Evolutionary conservation across 1,284 basidiomycete genomes (phyloP).

Genomic region (Tremellales sp.): DNA sequence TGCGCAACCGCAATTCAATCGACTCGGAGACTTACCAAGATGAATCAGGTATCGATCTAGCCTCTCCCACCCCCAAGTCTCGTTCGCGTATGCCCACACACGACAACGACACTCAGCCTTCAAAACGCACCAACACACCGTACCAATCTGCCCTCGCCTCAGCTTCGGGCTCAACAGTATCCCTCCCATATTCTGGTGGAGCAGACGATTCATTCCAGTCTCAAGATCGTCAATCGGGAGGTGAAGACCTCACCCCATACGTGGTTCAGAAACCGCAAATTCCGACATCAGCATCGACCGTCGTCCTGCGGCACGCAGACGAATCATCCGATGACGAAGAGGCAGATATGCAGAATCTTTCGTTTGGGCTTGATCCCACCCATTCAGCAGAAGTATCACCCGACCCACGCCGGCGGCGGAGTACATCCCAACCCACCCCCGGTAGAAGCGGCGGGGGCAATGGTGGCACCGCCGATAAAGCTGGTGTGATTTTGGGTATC

Average conservation of each 20-base stretch:
- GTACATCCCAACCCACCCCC: background rate
- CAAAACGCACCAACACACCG: background rate
- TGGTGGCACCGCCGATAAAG: constrained; percentile 63
- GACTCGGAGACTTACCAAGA: constrained; percentile 8
- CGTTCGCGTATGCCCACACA: too few relatives aligned
- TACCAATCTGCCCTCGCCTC: background rate
- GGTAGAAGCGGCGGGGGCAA: background rate
- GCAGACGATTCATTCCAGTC: background rate
- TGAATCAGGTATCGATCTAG: constrained; percentile 4
- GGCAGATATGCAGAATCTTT: background rate
- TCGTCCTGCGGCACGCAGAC: constrained; percentile 37
- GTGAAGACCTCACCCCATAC: constrained; percentile 1
- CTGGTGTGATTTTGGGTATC: constrained; percentile 86
- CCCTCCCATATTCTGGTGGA: background rate
- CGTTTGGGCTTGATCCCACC: background rate
- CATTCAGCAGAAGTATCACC: background rate
- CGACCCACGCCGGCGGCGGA: too few relatives aligned
- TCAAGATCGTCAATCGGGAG: background rate
- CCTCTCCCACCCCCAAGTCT: constrained; percentile 1
- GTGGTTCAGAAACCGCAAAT: background rate
- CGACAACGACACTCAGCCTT: too few relatives aligned
- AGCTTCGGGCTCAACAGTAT: too few relatives aligned
- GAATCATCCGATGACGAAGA: constrained; percentile 11
- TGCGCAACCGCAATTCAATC: constrained; percentile 8
- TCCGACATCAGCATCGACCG: constrained; percentile 26